Evolutionary conservation across 148 eudicot genomes (phyloP).

Genomic region (Rheum nobile): DNA sequence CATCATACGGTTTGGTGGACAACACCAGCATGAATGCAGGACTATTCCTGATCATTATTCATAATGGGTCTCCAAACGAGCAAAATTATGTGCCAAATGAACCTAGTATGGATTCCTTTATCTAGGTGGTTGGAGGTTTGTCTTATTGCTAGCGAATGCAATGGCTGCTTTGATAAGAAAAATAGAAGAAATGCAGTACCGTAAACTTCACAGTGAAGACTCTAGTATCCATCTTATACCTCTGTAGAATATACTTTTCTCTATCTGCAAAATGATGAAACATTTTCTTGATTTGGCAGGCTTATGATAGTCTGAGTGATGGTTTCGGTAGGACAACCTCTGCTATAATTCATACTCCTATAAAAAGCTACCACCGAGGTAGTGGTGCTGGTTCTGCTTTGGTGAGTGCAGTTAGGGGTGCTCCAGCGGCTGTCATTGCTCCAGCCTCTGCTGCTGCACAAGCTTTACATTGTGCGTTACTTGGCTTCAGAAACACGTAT

Average conservation of each 20-base stretch:
- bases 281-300: slow-evolving; percentile 31
- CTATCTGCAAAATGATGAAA: background rate
- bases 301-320: slow-evolving; percentile 73
- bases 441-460: slow-evolving; percentile 95
- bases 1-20: background rate
- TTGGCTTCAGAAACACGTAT: slow-evolving; percentile 89
- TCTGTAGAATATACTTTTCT: background rate
- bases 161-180: background rate
- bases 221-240: background rate
- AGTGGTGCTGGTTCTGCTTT: slow-evolving; percentile 73
- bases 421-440: slow-evolving; percentile 88
- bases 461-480: slow-evolving; percentile 72
- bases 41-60: background rate
- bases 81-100: background rate
- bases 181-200: background rate
- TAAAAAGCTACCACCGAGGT: slow-evolving; percentile 74
- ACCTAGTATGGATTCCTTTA: background rate
- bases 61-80: background rate
- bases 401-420: slow-evolving; percentile 66
- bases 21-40: background rate
- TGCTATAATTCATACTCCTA: slow-evolving; percentile 62
- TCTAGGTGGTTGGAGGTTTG: background rate
- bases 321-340: slow-evolving; percentile 75
- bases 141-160: background rate
- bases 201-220: background rate